Evolutionary conservation across 2,329 filamentous ascomycete genomes (phyloP).

Genomic region (Penicillium brasilianum): DNA sequence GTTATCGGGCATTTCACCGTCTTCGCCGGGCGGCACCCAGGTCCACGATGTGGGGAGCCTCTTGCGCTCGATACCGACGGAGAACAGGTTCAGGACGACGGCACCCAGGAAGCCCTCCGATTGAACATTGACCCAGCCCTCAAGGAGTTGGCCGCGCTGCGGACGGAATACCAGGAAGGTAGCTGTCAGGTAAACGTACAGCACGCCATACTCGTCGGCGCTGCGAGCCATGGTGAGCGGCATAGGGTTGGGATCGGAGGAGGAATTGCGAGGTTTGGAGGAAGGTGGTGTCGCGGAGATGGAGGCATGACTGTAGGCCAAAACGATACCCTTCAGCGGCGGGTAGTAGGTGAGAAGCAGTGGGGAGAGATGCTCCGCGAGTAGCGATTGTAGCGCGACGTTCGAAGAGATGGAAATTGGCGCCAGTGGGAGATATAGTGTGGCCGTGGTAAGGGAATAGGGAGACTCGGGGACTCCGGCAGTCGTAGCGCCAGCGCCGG

Average conservation of each 20-base stretch:
- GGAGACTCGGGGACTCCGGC: conserved; percentile 60
- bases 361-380: conserved; percentile 66
- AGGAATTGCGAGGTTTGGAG: conserved; percentile 30
- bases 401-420: conserved; percentile 59
- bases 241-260: conserved; percentile 40
- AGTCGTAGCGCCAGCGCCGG: conserved; percentile 2
- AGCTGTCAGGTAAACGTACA: conserved; percentile 85
- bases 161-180: conserved; percentile 86
- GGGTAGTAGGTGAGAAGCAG: conserved; percentile 68
- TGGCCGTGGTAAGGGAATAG: conserved; percentile 78
- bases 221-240: conserved; percentile 49
- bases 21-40: conserved; percentile 69
- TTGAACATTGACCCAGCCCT: conserved; percentile 83
- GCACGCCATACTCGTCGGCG: conserved; percentile 81
- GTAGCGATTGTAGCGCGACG: conserved; percentile 61
- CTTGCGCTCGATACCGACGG: conserved; percentile 79
- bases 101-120: conserved; percentile 88
- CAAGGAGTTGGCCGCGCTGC: conserved; percentile 71
- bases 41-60: conserved; percentile 79
- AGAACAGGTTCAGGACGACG: conserved; percentile 89
- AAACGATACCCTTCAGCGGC: conserved; percentile 61
- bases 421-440: conserved; percentile 69
- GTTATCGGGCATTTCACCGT: conserved; percentile 27
- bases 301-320: conserved; percentile 57
- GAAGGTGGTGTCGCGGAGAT: conserved; percentile 49